Base-by-base conservation (phyloP, 208 protist genomes). In the Acanthamoeba triangularis region DNA sequence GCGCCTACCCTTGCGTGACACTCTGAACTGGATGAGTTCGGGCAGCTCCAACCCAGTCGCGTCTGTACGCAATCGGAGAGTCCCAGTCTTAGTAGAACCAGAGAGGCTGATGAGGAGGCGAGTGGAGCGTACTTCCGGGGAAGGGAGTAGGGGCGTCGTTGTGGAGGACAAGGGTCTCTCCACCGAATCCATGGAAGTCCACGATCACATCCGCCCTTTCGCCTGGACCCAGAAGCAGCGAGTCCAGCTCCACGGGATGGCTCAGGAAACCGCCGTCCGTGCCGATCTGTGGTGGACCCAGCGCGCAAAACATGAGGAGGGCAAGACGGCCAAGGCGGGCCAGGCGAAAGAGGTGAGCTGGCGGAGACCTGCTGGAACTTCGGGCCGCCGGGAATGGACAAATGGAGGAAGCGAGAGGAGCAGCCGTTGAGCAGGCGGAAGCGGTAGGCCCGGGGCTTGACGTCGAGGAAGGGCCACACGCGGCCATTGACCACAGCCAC, bases 341-440 rank as follows among this genome's bases (percentile, higher is more conserved):
- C 59, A 67, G 1, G 61, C 61, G 25, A 33, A 20, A 67, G 61
- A 7, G 28, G 25, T 7, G 61, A 2, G 25, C 8, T 1, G 25
- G 8, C 61, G 25, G 18, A 33, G 41, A 63, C 80, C 80, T 88
- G 80, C 80, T 49, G 63, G 30, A 88, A 63, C 25, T n/a, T 63
- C n/a, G 80, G 80, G 28, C 80, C 80, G 11, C 11, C 52, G 33
- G 80, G 80, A n/a, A 88, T 28, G 80, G 25, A n/a, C 23, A 88
- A 10, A 16, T 13, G 41, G 11, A 88, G 49, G 80, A 88, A 88
- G 41, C 80, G 80, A 0, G 41, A 63, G 49, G n/a, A 63, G 80
- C 80, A 88, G 13, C 47, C 80, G 80, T 88, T 88, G 49, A 88
- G 80, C 8, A 88, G 28, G 25, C 80, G 80, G 52, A 88, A 63